Base-by-base conservation (phyloP, 768 basidiomycete species). In the Mrakia frigida region DNA sequence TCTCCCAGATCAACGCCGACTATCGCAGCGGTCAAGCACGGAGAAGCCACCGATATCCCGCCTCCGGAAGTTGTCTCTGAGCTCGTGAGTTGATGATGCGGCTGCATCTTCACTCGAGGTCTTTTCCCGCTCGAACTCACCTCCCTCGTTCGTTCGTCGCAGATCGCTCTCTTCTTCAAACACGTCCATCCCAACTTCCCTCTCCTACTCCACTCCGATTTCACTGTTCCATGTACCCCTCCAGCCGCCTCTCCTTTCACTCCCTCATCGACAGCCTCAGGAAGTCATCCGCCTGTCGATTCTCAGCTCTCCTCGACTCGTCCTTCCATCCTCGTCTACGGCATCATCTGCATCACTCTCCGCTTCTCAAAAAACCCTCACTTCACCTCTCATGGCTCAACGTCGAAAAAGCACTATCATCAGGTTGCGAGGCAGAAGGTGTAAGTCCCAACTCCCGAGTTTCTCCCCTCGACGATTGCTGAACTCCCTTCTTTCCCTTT, bases 391-490 rank as follows among this genome's bases (percentile, higher is more conserved):
- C 50, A 60, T 28, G 67, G 67, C 18, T 6, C 70, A 6, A 56
- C 56, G 13, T 75, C 74, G 1, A 79, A 81, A 67, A 78, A 79
- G 13, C 77, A 79, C 18, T 81, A 81, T 74, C 80, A 81, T 39
- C 68, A 74, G 35, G 78, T 79, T 28, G 82, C 83, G 18, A 82
- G 82, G 70, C 79, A 82, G 65, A 79, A 82, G 59, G 82, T 84
- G 53, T 56, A 56, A 3, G 53, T 56, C 53, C 3, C 11, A 3
- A 25, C 23, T n/a, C 53, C 6, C 43, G 43, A 46, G 2, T 46
- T 7, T 14, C 25, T n/a, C n/a, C 6, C 14, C 21, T 56, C n/a
- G 53, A 56, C 23, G 16, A 3, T 6, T 4, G 6, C 25, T 56
- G n/a, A 56, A n/a, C n/a, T n/a, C 53, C 14, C 53, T 5, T 56